Evolutionary conservation across 257 asterid genomes (phyloP), one percentile per base, ranked within the genome.

Genomic region (Anisodus acutangulus): DNA sequence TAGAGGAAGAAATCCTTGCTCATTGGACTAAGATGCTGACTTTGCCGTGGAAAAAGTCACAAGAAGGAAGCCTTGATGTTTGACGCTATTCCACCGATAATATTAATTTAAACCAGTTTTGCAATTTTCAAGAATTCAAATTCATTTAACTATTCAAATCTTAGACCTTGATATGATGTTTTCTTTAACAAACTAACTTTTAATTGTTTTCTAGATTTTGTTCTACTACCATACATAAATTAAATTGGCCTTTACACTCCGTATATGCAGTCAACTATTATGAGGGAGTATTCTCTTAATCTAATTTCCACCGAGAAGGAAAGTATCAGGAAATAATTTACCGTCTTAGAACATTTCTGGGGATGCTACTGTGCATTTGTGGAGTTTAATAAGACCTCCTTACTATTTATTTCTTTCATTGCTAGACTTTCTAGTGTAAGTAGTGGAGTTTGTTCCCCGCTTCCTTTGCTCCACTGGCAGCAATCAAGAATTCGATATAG

Each of bases 51-150:
- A 55, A 55, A 55, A 55, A 55, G 62, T 13, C 3, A 55, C 8
- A 2, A 55, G 62, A 55, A 3, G 62, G 15, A 55, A 13, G 19
- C 13, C 19, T 55, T 72, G 97, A 98, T 85, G 10, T 17, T 59
- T 59, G 31, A n/a, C 31, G 5, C 66, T n/a, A n/a, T 59, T 59
- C 66, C 19, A 19, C 10, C 31, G 4, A n/a, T 59, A 16, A 8
- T 19, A 59, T 16, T 59, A 16, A 6, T n/a, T 59, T 59, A n/a
- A 59, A 17, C 66, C 35, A 31, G 35, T 59, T 59, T 2, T 59
- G 66, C 66, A n/a, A 59, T n/a, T 59, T n/a, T 59, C 66, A 59
- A 59, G n/a, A 59, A 17, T 6, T 59, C 3, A 59, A 55, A 59
- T 59, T 55, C 26, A 6, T 59, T 17, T 59, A 17, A n/a, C 10